Base-by-base conservation (phyloP, 768 basidiomycete genomes). In the Lactarius trivialis region DNA sequence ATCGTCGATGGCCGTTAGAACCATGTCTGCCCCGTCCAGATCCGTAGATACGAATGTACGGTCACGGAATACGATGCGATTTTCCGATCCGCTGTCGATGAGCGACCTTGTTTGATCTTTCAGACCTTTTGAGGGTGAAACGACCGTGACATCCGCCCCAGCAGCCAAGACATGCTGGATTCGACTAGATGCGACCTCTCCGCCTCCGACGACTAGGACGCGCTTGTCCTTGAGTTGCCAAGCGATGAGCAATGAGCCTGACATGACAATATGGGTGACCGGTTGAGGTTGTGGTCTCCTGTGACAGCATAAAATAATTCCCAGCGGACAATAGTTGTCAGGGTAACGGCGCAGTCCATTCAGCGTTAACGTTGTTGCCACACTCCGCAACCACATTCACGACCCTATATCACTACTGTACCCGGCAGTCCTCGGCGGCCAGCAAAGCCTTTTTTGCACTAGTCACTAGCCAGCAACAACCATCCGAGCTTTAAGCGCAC, bases 141-240 rank as follows among this genome's bases (percentile, higher is more conserved):
- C 76, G 72, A 99, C 75, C 8, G 85, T 86, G 70, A 98, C 83
- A 41, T 76, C 76, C 0, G 92, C 92, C 65, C 89, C 89, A 9
- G 93, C 85, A 58, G 78, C 78, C 66, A 99, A 86, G 67, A 95
- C 81, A 66, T 91, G 89, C 70, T 89, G 86, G 58, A 98, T 81
- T 58, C 97, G 85, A 56, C 90, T 85, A 3, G 93, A 86, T 2
- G 94, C 96, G 55, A 99, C 89, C 61, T 88, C 85, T 53, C 97
- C 97, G 9, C 96, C 97, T 48, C 97, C 97, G 67, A 98, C 84
- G 68, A 98, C 83, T 70, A 98, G 87, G 51, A 97, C 92, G 21
- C 77, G 80, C 68, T 90, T 93, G 68, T 81, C 76, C 61, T 83
- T 85, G 72, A 98, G 88, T 73, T 96, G 94, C 89, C 92, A 97